Percentiles rank a stretch among this genome's conserved stretches.
phyloP scores from a whole-genome alignment of 768 basidiomycete species.

The Tulasnella sp. region DNA sequence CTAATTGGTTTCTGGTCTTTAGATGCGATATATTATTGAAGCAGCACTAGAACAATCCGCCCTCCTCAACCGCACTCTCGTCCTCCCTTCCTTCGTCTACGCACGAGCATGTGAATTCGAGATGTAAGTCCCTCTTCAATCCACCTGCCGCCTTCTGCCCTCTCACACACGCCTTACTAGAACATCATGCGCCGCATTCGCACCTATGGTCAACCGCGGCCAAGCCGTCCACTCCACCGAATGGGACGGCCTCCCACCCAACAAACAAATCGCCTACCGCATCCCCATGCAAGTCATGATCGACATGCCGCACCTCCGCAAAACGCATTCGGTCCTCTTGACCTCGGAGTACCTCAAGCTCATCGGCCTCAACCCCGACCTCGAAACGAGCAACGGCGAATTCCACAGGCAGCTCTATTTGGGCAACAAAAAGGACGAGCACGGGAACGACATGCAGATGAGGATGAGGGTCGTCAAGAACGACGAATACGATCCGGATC shows the following conservation, averaged over 20 bases:
- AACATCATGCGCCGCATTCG: conserved; percentile 47
- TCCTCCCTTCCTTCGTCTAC: conserved; percentile 53
- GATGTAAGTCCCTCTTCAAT: conserved; percentile 40
- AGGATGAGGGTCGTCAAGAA: conserved; percentile 48
- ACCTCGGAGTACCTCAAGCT: conserved; percentile 50
- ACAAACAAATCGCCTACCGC: conserved; percentile 42
- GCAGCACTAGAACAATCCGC: conserved; percentile 50
- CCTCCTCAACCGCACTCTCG: conserved; percentile 51
- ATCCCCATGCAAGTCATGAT: conserved; percentile 46
- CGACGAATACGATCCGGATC: conserved; percentile 48
- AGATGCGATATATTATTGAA: conserved; percentile 57
- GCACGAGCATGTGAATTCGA: conserved; percentile 53
- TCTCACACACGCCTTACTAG: conserved; percentile 37
- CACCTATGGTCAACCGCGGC: conserved; percentile 52
- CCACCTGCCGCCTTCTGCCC: neutral
- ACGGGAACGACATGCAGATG: conserved; percentile 37
- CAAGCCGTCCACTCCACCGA: conserved; percentile 50
- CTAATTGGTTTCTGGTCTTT: neutral
- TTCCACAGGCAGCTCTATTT: conserved; percentile 49
- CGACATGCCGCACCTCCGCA: conserved; percentile 50
- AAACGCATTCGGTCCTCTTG: conserved; percentile 48
- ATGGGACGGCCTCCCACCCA: conserved; percentile 48
- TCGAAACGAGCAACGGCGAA: conserved; percentile 48
- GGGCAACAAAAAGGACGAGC: conserved; percentile 41
- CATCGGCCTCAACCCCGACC: conserved; percentile 45